These are phyloP conservation scores for Leccinum longicurvipes DNA, from an alignment of 768 basidiomycete genomes.

Conservation along the genomic window DNA sequence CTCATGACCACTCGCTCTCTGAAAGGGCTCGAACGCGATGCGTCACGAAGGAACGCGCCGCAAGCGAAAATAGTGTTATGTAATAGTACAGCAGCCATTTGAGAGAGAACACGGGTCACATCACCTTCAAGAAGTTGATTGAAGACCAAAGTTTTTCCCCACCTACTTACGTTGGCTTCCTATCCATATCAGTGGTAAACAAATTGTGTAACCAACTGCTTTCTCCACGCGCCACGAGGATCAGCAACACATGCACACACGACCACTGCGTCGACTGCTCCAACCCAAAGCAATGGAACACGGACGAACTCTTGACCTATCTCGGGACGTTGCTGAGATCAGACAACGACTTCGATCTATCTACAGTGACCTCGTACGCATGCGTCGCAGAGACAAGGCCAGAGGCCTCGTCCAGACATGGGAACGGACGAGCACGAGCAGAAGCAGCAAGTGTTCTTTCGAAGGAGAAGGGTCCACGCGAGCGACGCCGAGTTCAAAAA, in stretches of 20 bases:
- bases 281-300: slow-evolving; percentile 66
- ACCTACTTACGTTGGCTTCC: no score
- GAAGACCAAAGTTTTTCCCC: no score
- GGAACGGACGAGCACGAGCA: slow-evolving; percentile 28
- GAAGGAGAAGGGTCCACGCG: slow-evolving; percentile 19
- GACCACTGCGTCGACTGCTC: slow-evolving; percentile 40
- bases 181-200: no score
- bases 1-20: slow-evolving; percentile 38
- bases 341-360: slow-evolving; percentile 34
- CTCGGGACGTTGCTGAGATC: slow-evolving; percentile 40
- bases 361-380: slow-evolving; percentile 25
- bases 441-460: slow-evolving; percentile 26
- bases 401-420: slow-evolving; percentile 34
- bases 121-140: no score
- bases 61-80: slow-evolving; percentile 46
- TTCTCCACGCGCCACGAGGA: no score
- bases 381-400: slow-evolving; percentile 28
- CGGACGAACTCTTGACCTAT: slow-evolving; percentile 54
- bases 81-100: slow-evolving; percentile 35
- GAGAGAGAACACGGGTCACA: slow-evolving; percentile 37
- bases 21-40: slow-evolving; percentile 42
- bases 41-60: slow-evolving; percentile 49
- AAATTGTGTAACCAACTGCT: no score
- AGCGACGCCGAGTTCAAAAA: slow-evolving; percentile 26
- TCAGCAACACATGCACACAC: background rate